Evolutionary conservation across 306 rosid genomes (phyloP), one percentile per base, ranked within the genome.

Genomic region (Morella rubra): DNA sequence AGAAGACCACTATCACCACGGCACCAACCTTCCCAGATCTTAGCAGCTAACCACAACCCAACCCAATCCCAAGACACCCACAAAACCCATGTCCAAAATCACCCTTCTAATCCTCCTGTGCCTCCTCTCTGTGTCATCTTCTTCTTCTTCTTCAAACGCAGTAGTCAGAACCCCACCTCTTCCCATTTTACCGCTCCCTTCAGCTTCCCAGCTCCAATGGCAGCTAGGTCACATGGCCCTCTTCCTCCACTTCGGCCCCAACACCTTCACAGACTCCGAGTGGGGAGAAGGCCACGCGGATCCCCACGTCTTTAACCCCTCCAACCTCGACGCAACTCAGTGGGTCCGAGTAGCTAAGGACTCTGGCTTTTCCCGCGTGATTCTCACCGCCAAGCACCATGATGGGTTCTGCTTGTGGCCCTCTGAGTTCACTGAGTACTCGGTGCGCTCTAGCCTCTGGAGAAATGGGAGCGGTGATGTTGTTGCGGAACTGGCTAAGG

Each of bases 351-450:
- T 92, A 5, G 98, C 95, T 67, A 92, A 90, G 75, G 87, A 89
- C 2, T 76, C 83, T 0, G 98, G 97, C 44, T 91, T 94, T 76
- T 71, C 91, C 8, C 82, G 90, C 5, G 81, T 91, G 0, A 61
- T 94, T 79, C 80, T 94, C 32, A 94, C 98, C 0, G 93, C 88
- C 0, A 94, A 94, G 67, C 98, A 94, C 73, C 98, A 94, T 61
- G 97, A 94, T 16, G 98, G 98, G 6, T 94, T 94, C 84, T 94
- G 96, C 84, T 59, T 94, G 72, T 92, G 98, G 97, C 96, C 96
- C n/a, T 84, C 96, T 13, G 84, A 83, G 3, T 92, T 92, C 73
- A 90, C 98, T 46, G 54, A 89, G 52, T 94, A 92, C 79, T 90
- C 98, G 0, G 95, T 94, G 16, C 71, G 84, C 10, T 92, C 95